Evolutionary conservation across 495 filamentous ascomycete genomes (phyloP), one percentile per base, ranked within the genome.

Genomic region (Hyaloscypha variabilis): DNA sequence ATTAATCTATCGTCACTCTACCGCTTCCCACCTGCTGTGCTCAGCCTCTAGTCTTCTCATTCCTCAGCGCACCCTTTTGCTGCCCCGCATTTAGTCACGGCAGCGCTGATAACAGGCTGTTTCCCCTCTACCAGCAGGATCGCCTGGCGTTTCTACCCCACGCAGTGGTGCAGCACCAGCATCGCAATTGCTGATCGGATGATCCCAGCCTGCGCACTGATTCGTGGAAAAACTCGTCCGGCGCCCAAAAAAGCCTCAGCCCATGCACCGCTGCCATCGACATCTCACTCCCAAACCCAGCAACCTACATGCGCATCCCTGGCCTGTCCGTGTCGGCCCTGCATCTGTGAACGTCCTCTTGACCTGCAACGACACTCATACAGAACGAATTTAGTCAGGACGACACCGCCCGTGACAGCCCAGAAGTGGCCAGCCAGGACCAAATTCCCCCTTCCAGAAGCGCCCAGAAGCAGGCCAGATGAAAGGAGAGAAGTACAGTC

Each of bases 221-320:
- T 63, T 72, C 62, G 70, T 69, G 70, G 70, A 70, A 66, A 36
- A 72, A 69, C 52, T 66, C 56, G 64, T 60, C 67, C 68, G 50
- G 19, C 1, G 21, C 17, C 51, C 26, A 54, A 51, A 49, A 28
- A 23, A 24, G 11, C 26, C 31, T 39, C 49, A 51, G 11, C 1
- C 2, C 55, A 21, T 59, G n/a, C 30, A 58, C 57, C 46, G 8
- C 19, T 58, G 28, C 50, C 58, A 64, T 58, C 62, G 57, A 54
- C 49, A 50, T 58, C 53, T 58, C 11, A 28, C 50, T 55, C 50
- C 52, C 53, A 63, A 51, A 58, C 39, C 60, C 46, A 66, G 54
- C 53, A 62, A 50, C 29, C 26, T 25, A 29, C 54, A 39, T 51
- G 60, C 50, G 30, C 8, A 54, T 14, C 46, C n/a, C 10, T 55